These are phyloP conservation scores for Leptographium lundbergii DNA, from an alignment of 2,329 filamentous ascomycete species.

Conservation along the genomic window DNA sequence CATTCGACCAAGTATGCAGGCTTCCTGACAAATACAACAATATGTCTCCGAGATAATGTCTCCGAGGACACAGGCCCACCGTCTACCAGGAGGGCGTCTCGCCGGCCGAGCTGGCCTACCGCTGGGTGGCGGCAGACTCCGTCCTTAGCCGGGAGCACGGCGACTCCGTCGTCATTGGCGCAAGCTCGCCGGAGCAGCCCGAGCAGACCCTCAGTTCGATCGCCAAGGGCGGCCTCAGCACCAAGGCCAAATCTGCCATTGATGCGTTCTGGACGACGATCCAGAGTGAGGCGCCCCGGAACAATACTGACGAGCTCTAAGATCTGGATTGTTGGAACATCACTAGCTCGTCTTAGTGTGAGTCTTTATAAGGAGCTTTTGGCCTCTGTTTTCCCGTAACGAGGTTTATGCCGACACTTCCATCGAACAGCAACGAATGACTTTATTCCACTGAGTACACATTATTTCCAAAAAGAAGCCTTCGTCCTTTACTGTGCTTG, in stretches of 20 bases:
- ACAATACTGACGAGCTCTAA: not conserved
- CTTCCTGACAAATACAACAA: not conserved
- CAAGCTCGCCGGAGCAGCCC: conserved; percentile 21
- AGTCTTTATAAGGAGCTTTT: no score
- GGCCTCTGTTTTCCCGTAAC: no score
- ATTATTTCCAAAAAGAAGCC: no score
- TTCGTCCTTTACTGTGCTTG: no score
- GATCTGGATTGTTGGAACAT: not conserved
- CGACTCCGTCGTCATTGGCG: conserved; percentile 24
- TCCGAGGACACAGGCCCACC: not conserved
- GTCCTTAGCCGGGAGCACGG: conserved; percentile 17
- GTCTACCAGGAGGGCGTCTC: conserved; percentile 7
- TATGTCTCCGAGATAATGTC: not conserved
- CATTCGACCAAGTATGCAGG: no score
- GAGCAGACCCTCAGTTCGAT: conserved; percentile 20
- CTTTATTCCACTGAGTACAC: no score
- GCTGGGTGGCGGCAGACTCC: conserved; percentile 26
- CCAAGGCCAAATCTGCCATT: conserved; percentile 16
- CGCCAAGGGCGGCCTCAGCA: conserved; percentile 25
- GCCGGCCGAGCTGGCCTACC: conserved; percentile 17
- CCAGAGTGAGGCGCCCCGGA: conserved; percentile 36
- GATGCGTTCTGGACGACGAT: conserved; percentile 44
- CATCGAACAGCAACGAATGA: no score
- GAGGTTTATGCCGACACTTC: no score
- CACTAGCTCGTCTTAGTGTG: no score